Evolutionary conservation across 1,139 yeast species (phyloP).

Genomic region (Geotrichum australiense): DNA sequence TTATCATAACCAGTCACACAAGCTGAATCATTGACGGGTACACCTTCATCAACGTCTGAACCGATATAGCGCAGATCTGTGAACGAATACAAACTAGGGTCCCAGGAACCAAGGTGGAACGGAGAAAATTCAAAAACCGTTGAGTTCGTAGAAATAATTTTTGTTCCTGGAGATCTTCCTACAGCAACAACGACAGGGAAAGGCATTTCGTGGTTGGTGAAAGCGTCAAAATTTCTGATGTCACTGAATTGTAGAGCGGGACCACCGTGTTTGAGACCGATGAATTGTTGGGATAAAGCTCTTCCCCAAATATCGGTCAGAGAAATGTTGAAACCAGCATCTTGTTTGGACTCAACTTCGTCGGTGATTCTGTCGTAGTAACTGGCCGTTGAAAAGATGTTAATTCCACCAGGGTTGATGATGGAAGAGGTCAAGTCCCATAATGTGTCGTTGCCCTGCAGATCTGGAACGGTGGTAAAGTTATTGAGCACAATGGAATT

Average conservation of each 20-base stretch:
- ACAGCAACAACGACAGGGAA: conserved; percentile 82
- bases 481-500: conserved; percentile 79
- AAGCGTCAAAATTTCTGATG: conserved; percentile 47
- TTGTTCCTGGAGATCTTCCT: conserved; percentile 69
- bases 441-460: conserved; percentile 54
- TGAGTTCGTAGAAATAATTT: conserved; percentile 49
- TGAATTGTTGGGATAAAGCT: conserved; percentile 71
- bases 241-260: conserved; percentile 62
- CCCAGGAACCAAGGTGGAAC: conserved; percentile 83
- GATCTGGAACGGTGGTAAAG: conserved; percentile 65
- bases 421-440: conserved; percentile 65
- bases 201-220: conserved; percentile 67
- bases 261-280: conserved; percentile 52
- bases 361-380: conserved; percentile 51
- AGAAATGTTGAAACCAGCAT: conserved; percentile 72
- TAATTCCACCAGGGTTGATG: conserved; percentile 62
- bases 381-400: conserved; percentile 46
- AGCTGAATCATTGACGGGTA: conserved; percentile 25
- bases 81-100: conserved; percentile 68
- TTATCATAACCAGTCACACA: conserved; percentile 71
- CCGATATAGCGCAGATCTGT: conserved; percentile 69
- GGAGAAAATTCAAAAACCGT: conserved; percentile 81
- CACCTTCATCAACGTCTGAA: conserved; percentile 54
- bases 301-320: conserved; percentile 94
- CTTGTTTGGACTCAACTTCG: conserved; percentile 51